Base-by-base conservation (phyloP, 257 asterid species). In the Fraxinus anomala region DNA sequence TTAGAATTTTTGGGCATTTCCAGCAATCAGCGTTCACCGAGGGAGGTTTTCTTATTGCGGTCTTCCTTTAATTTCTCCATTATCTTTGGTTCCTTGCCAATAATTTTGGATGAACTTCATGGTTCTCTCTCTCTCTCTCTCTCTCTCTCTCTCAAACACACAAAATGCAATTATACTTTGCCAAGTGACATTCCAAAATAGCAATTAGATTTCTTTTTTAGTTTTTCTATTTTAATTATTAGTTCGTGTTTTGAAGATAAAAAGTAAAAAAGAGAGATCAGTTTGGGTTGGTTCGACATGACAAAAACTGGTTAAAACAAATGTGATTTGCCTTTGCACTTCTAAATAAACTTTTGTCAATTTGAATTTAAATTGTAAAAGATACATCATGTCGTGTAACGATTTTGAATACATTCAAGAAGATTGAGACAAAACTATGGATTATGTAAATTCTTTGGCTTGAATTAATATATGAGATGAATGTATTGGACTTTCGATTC, bases 1-100 rank as follows among this genome's bases (percentile, higher is more conserved):
- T 31, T 37, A 33, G 61, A 39, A 47, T 33, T 16, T 73, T 23
- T 81, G 68, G 69, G 77, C 61, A 75, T 74, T 23, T 66, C 76
- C 74, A 77, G 84, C 24, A 66, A 79, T 23, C 63, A 36, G 19
- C 86, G 85, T 14, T 77, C 42, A 56, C 61, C 47, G 76, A 78
- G 31, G 44, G 56, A 42, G 34, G 40, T 77, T 79, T 61, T 28
- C 33, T 49, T 72, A 17, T 72, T 23, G 19, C 51, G 77, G 75
- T 76, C 61, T 72, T 37, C 65, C 76, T 56, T 77, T 26, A 42
- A 36, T 19, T 71, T 78, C 75, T 72, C 23, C 78, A 63, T 21
- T 63, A 4, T 9, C 19, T 42, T 39, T 66, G 49, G 51, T 44
- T 76, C 68, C 34, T 23, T 63, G 8, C 34, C 68, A 63, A 63